Conservation (phyloP, 495 filamentous ascomycete genomes). For the Penicillium ucsense region DNA sequence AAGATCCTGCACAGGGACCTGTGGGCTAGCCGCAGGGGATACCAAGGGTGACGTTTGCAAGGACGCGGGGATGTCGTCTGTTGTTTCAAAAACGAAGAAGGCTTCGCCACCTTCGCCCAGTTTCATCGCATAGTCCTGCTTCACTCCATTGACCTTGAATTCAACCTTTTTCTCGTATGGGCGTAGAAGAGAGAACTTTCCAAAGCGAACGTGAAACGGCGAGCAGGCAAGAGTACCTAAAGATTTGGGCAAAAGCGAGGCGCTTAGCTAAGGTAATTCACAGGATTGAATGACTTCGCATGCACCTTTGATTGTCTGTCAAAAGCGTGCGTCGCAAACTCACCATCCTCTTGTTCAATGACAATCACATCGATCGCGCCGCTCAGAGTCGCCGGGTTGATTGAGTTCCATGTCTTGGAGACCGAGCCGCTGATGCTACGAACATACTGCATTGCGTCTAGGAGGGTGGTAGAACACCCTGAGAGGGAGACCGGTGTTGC, state of each 20-base stretch:
- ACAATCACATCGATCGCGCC: constrained; percentile 99
- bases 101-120: constrained; percentile 95
- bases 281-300: no score
- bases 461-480: constrained; percentile 12
- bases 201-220: constrained; percentile 97
- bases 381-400: constrained; percentile 94
- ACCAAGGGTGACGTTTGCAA: constrained; percentile 91
- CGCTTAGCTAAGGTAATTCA: no score
- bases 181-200: constrained; percentile 92
- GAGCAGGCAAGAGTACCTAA: constrained; percentile 73
- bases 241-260: constrained; percentile 1
- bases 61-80: constrained; percentile 73
- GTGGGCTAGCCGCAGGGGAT: constrained; percentile 75
- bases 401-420: constrained; percentile 98
- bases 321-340: not conserved
- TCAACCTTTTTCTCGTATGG: constrained; percentile 99
- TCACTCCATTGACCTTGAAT: constrained; percentile 86
- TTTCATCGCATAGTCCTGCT: constrained; percentile 96
- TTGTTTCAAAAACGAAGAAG: constrained; percentile 97
- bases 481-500: not conserved
- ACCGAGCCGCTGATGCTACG: constrained; percentile 91
- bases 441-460: constrained; percentile 84
- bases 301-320: not conserved
- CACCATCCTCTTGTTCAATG: constrained; percentile 92
- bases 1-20: constrained; percentile 45